These are phyloP conservation scores for Dipteronia dyeriana DNA, from an alignment of 345 rosid genomes.

Conservation along the genomic window DNA sequence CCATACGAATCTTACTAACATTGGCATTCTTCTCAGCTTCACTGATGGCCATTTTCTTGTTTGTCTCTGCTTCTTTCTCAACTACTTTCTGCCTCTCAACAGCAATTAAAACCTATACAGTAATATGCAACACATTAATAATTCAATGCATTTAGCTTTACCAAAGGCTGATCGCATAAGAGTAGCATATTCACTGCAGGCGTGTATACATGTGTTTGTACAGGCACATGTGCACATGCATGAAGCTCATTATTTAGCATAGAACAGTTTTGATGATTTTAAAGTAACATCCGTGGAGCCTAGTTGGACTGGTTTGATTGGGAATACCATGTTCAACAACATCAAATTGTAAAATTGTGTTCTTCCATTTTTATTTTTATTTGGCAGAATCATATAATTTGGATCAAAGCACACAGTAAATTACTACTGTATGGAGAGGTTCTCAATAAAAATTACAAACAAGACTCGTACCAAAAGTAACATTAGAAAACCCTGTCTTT, in stretches of 20 bases:
- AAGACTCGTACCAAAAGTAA: not conserved
- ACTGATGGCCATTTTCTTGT: slow-evolving; percentile 84
- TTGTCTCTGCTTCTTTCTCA: slow-evolving; percentile 92
- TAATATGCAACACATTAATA: slow-evolving; percentile 7
- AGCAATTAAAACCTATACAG: slow-evolving; percentile 72
- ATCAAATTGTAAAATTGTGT: not conserved
- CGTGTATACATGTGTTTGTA: not conserved
- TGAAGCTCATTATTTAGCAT: not conserved
- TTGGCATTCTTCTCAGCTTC: slow-evolving; percentile 89
- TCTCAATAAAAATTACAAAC: not conserved
- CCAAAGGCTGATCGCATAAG: not conserved
- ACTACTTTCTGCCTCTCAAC: slow-evolving; percentile 80
- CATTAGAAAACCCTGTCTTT: not conserved
- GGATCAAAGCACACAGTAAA: not conserved
- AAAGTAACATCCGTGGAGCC: not conserved
- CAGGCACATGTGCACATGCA: not conserved
- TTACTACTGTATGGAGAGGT: not conserved
- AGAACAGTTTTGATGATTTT: not conserved
- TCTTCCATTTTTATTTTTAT: not conserved
- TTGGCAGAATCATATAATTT: not conserved
- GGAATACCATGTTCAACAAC: not conserved
- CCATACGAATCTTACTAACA: slow-evolving; percentile 85
- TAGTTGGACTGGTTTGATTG: not conserved
- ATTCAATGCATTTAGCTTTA: not conserved
- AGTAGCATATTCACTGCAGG: not conserved